A percentile compares a stretch with the other conserved stretches of the same genome.
phyloP scores from a whole-genome alignment of 2,329 filamentous ascomycete species.

The Dissoconium aciculare region DNA sequence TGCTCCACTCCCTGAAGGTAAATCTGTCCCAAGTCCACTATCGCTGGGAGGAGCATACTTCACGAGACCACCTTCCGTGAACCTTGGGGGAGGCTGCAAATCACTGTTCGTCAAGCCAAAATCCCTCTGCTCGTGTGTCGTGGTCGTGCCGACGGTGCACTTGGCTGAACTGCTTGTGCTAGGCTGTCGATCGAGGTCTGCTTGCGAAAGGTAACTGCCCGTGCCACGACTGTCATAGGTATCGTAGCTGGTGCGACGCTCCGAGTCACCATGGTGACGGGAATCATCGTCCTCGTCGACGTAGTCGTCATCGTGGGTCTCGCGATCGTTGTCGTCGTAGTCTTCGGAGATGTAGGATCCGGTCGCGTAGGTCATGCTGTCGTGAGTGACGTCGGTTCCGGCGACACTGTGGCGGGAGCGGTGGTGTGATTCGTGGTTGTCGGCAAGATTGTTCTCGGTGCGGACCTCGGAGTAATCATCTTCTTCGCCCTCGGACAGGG shows the following conservation, averaged over 20 bases:
- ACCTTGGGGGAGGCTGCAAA: slow-evolving; percentile 7
- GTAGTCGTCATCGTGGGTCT: slow-evolving; percentile 17
- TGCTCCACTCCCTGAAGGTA: slow-evolving; percentile 20
- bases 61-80: background rate
- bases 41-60: slow-evolving; percentile 24
- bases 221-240: slow-evolving; percentile 32
- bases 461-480: slow-evolving; percentile 19
- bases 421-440: slow-evolving; percentile 12
- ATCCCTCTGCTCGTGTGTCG: slow-evolving; percentile 10
- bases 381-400: slow-evolving; percentile 17
- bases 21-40: slow-evolving; percentile 27
- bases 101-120: slow-evolving; percentile 11
- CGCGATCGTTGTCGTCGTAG: slow-evolving; percentile 18
- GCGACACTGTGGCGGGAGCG: slow-evolving; percentile 15
- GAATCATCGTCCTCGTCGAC: too few species aligned
- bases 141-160: slow-evolving; percentile 21
- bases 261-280: too few species aligned
- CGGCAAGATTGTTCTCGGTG: slow-evolving; percentile 9
- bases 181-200: slow-evolving; percentile 31
- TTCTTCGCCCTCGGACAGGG: slow-evolving; percentile 30
- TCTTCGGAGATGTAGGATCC: slow-evolving; percentile 18
- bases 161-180: slow-evolving; percentile 28
- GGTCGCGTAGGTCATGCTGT: slow-evolving; percentile 18
- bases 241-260: slow-evolving; percentile 29
- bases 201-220: slow-evolving; percentile 37